Evolutionary conservation across 768 basidiomycete species (phyloP).

Genomic region (Dacryopinax primogenitus): DNA sequence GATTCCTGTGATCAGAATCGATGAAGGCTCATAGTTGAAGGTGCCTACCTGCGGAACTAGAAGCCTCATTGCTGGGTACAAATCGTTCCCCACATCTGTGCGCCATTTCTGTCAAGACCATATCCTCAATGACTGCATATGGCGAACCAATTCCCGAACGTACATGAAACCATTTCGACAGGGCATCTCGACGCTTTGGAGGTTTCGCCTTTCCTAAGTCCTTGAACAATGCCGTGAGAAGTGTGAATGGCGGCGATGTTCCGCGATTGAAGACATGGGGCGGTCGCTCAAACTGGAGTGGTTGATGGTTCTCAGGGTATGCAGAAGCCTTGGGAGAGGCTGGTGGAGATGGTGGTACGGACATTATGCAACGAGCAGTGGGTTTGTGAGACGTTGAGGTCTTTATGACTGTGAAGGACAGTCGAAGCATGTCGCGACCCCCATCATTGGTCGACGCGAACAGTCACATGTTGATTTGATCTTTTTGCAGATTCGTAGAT

Average conservation of each 20-base stretch:
- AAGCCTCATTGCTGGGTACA: slow-evolving; percentile 81
- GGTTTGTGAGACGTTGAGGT: background rate
- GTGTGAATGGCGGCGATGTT: slow-evolving; percentile 17
- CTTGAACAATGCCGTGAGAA: slow-evolving; percentile 49
- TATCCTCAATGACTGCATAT: slow-evolving; percentile 14
- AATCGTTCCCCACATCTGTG: slow-evolving; percentile 66
- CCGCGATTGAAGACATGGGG: slow-evolving; percentile 18
- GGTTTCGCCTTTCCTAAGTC: slow-evolving; percentile 59
- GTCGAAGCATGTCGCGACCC: background rate
- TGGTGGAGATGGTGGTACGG: background rate
- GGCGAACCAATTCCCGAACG: slow-evolving; percentile 21
- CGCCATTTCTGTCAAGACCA: slow-evolving; percentile 53
- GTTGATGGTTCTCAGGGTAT: background rate
- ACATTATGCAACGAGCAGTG: background rate
- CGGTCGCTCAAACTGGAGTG: slow-evolving; percentile 15
- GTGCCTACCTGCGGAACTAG: slow-evolving; percentile 71
- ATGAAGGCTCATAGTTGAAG: slow-evolving; percentile 10
- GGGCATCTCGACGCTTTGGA: slow-evolving; percentile 53
- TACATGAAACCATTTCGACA: slow-evolving; percentile 75
- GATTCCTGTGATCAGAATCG: background rate
- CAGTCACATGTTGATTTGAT: background rate
- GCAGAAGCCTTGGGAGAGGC: background rate
- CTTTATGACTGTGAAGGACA: background rate
- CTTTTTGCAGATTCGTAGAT: background rate
- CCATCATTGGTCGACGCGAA: background rate